Base-by-base conservation (phyloP, 164 flowering plant genomes). In the Magnolia kwangsiensis region DNA sequence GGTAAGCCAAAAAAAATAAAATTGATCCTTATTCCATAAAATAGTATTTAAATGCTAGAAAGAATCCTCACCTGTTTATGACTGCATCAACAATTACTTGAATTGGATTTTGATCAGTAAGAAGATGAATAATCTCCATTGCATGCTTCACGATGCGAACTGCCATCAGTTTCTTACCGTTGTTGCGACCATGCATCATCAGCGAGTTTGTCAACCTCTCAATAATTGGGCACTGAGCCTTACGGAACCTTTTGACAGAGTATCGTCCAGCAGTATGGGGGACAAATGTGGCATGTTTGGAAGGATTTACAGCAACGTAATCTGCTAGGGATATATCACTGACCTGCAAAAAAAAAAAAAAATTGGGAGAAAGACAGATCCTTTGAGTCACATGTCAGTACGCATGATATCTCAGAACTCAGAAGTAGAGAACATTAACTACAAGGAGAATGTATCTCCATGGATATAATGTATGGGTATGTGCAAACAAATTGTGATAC, bases 161-260 rank as follows among this genome's bases (percentile, higher is more conserved):
- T 45, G 85, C 85, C 81, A 78, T 83, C 27, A 83, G 78, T 58
- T 83, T 83, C 76, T 83, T 83, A 7, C 85, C 85, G 21, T 83
- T 83, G 78, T 83, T 83, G 13, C 85, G 76, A 3, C 85, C 85
- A 23, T 83, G 85, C 85, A 83, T 83, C 85, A 83, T 83, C 10
- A 83, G 77, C 10, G 85, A 83, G 74, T 83, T 83, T 8, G 85
- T 83, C 85, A 83, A 59, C 68, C 85, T 81, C 81, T 82, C 84
- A 19, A 82, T 76, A 72, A 82, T 80, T 13, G 84, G 84, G 69
- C 84, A 82, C 20, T 82, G 84, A 3, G 84, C 82, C 78, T 82
- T 82, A 13, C 84, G 73, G 77, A 82, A 82, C 70, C 84, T 80
- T 70, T 82, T 82, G 5, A 65, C 82, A 0, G 84, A 79, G 72